phyloP scores from a whole-genome alignment of 257 asterid species.

The Lithospermum erythrorhizon region DNA sequence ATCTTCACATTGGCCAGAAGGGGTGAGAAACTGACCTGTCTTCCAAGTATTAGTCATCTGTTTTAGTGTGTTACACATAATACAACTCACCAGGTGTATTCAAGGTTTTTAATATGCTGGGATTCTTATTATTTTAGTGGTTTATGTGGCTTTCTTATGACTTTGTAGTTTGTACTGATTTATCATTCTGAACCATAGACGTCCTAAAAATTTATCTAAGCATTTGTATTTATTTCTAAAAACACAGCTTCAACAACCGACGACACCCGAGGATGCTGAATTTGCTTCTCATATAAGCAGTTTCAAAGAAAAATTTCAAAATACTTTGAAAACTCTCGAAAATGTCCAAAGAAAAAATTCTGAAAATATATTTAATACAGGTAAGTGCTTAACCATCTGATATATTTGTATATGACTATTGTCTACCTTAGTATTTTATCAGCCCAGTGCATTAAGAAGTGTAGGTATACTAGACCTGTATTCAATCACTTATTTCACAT shows the following conservation, averaged over 20 bases:
- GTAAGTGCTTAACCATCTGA: constrained; percentile 21
- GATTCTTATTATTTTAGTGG: not conserved
- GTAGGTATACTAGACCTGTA: not conserved
- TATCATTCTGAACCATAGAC: not conserved
- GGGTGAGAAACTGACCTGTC: constrained; percentile 33
- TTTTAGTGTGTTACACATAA: not conserved
- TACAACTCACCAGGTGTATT: too few relatives aligned
- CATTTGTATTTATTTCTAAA: constrained; percentile 1
- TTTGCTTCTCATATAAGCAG: constrained; percentile 39
- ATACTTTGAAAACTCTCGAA: constrained; percentile 46
- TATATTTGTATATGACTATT: not conserved
- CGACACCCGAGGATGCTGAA: constrained; percentile 40
- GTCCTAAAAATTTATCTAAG: not conserved
- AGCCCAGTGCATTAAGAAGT: too few relatives aligned
- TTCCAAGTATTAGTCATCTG: not conserved
- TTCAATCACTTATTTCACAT: not conserved
- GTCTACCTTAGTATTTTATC: not conserved
- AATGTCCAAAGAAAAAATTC: constrained; percentile 66
- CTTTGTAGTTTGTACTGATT: not conserved
- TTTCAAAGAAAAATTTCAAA: constrained; percentile 47
- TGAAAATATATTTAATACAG: constrained; percentile 76
- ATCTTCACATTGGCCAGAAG: constrained; percentile 46
- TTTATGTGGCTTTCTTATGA: not conserved
- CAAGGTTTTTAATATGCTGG: not conserved
- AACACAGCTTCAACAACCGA: constrained; percentile 48